Evolutionary conservation across 768 basidiomycete genomes (phyloP).

Genomic region (Xanthoconium purpureum): DNA sequence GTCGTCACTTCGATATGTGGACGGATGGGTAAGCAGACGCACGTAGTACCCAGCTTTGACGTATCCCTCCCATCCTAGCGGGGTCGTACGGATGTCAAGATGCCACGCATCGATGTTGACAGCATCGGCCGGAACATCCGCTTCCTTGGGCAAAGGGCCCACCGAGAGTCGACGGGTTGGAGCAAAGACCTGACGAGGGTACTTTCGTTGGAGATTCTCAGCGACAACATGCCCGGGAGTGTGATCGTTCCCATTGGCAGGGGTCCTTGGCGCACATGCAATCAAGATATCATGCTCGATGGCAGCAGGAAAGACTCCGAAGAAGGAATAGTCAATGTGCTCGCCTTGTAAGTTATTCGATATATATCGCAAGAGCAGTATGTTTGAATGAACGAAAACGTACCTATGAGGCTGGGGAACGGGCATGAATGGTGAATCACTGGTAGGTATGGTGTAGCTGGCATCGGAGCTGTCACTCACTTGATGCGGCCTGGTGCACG

Average conservation of each 20-base stretch:
- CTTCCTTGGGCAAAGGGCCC: conserved; percentile 25
- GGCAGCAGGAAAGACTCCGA: conserved; percentile 83
- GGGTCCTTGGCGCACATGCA: conserved; percentile 54
- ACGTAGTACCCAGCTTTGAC: conserved; percentile 86
- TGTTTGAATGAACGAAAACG: background rate
- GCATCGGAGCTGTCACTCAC: conserved; percentile 34
- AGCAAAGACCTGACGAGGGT: conserved; percentile 55
- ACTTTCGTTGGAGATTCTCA: conserved; percentile 61
- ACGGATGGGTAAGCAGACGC: conserved; percentile 21
- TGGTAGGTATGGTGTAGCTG: too few species aligned
- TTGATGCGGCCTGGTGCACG: conserved; percentile 82
- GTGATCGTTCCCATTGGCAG: conserved; percentile 16
- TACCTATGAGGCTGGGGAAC: conserved; percentile 35
- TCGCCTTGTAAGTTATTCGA: conserved; percentile 51
- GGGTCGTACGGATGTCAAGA: conserved; percentile 61
- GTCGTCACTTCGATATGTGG: background rate
- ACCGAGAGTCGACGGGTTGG: conserved; percentile 40
- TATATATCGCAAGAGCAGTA: background rate
- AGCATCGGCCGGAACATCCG: conserved; percentile 30
- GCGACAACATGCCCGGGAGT: conserved; percentile 55
- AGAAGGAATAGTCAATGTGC: conserved; percentile 81
- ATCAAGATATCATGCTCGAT: conserved; percentile 83
- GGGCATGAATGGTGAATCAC: background rate
- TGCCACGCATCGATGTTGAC: conserved; percentile 59
- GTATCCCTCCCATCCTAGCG: conserved; percentile 83